These are phyloP conservation scores for Lepidium aucheri DNA, from an alignment of 345 rosid genomes.

Conservation along the genomic window DNA sequence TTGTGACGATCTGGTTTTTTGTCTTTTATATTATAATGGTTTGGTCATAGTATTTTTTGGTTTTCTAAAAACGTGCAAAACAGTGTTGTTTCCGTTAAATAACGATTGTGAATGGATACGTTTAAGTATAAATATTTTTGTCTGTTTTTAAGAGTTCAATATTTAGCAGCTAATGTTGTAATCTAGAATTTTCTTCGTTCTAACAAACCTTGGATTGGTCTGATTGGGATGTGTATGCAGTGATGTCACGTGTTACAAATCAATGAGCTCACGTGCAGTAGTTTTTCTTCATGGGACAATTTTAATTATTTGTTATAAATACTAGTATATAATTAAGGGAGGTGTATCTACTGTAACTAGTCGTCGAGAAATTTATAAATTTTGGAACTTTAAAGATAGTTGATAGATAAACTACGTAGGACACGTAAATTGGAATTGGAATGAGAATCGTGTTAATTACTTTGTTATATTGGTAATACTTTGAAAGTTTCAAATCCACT, in stretches of 20 bases:
- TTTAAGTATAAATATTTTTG: background rate
- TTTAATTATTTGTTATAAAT: background rate
- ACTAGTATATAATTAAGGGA: too few species aligned
- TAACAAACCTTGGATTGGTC: background rate
- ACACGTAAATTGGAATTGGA: background rate
- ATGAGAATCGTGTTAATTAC: background rate
- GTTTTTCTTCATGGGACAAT: background rate
- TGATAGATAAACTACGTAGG: background rate
- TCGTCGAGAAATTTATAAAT: background rate
- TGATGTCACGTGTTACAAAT: slow-evolving; percentile 16
- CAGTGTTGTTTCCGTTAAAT: slow-evolving; percentile 7
- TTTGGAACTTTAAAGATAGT: background rate
- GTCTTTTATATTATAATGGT: background rate
- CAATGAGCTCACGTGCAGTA: background rate
- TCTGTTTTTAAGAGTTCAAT: background rate
- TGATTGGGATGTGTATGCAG: background rate
- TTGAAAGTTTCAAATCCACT: background rate
- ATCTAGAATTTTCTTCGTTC: background rate
- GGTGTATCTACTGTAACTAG: background rate
- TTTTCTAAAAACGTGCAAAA: background rate
- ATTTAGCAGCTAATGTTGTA: background rate
- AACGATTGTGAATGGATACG: slow-evolving; percentile 16
- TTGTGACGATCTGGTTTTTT: background rate
- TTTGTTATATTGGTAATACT: background rate
- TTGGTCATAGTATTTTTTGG: background rate